Percentiles rank a stretch among this genome's conserved stretches.
Evolutionary conservation across 1,139 yeast genomes (phyloP).

Genomic region (Suhomyces yuchorum): DNA sequence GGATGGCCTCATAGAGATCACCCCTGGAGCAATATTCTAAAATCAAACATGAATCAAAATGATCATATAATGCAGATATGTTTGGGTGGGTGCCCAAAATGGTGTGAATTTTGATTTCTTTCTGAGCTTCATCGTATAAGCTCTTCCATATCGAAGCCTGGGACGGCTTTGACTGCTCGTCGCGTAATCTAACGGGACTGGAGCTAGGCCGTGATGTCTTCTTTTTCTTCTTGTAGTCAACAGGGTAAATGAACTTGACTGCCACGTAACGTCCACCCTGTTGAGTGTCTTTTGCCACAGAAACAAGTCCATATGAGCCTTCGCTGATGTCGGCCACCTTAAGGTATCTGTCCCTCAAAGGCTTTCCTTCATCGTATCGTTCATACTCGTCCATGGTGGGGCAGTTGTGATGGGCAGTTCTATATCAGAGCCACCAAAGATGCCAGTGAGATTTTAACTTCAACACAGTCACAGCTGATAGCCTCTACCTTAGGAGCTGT

Average conservation of each 20-base stretch:
- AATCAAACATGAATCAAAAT: constrained; percentile 77
- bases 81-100: constrained; percentile 66
- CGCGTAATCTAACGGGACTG: constrained; percentile 39
- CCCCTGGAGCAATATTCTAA: constrained; percentile 91
- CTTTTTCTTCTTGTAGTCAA: constrained; percentile 38
- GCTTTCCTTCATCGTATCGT: constrained; percentile 61
- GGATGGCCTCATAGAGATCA: constrained; percentile 91
- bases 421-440: neutral
- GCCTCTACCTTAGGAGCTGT: neutral
- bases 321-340: constrained; percentile 81
- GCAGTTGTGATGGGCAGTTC: neutral
- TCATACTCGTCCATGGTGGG: constrained; percentile 47
- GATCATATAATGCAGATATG: constrained; percentile 70
- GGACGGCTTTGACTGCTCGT: constrained; percentile 15
- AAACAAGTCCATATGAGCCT: constrained; percentile 92
- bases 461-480: neutral
- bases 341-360: constrained; percentile 63
- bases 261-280: constrained; percentile 65
- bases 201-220: constrained; percentile 33
- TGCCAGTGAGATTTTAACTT: neutral
- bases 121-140: constrained; percentile 66
- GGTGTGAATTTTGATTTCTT: constrained; percentile 75
- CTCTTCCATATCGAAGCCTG: constrained; percentile 33
- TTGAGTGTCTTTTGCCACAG: constrained; percentile 73
- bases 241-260: constrained; percentile 72